Evolutionary conservation across 768 basidiomycete species (phyloP).

Genomic region (Amyloporia xantha): DNA sequence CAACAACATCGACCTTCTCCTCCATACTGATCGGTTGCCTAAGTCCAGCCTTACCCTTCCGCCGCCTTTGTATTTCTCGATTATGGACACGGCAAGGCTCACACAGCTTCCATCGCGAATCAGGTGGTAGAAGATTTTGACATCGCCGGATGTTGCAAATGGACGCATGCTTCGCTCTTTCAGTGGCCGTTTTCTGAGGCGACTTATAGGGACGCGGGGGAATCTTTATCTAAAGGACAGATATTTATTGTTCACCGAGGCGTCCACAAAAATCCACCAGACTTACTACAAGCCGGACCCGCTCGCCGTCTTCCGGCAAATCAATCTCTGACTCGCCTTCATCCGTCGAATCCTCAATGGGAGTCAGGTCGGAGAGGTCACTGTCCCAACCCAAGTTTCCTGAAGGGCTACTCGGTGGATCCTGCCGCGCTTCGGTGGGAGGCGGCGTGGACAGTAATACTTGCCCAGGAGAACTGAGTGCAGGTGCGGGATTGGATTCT

Average conservation of each 20-base stretch:
- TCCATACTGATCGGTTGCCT: too few species aligned
- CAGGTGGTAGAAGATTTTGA: constrained; percentile 15
- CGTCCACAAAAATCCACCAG: neutral
- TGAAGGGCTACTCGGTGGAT: neutral
- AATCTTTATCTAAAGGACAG: neutral
- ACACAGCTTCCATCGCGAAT: constrained; percentile 15
- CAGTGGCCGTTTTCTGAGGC: neutral
- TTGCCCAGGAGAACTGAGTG: neutral
- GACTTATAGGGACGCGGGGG: neutral
- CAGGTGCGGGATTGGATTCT: neutral
- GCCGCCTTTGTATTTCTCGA: constrained; percentile 4
- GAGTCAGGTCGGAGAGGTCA: constrained; percentile 19
- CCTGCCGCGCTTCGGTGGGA: neutral
- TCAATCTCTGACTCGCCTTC: constrained; percentile 16
- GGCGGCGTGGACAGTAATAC: neutral
- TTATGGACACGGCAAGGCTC: constrained; percentile 9
- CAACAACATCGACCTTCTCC: too few species aligned
- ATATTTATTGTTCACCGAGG: neutral
- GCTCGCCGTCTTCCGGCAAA: constrained; percentile 6
- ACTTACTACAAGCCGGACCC: neutral
- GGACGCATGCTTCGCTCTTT: neutral
- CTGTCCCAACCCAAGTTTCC: neutral
- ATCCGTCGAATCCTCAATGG: constrained; percentile 18
- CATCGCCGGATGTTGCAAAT: constrained; percentile 14
- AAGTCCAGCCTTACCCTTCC: too few species aligned